Evolutionary conservation across 1,284 basidiomycete species (phyloP).

Genomic region (Ganoderma lucidum): DNA sequence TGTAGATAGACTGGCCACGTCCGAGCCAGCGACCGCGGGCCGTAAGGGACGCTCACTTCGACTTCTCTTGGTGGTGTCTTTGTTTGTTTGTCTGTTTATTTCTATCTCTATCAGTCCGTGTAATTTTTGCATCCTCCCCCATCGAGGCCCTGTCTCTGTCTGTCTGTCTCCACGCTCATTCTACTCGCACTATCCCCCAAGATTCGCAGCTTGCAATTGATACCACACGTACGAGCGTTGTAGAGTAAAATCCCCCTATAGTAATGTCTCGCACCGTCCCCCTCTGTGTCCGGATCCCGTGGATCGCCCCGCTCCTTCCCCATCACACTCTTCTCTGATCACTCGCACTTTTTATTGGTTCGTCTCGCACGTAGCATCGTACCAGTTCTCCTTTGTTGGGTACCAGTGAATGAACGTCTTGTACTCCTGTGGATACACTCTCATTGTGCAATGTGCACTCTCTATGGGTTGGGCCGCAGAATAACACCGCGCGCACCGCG

Average conservation of each 20-base stretch:
- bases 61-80: neutral
- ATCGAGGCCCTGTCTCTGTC: neutral
- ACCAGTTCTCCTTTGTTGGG: neutral
- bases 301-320: neutral
- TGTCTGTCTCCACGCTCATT: conserved; percentile 17
- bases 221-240: conserved; percentile 16
- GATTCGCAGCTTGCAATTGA: conserved; percentile 10
- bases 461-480: conserved; percentile 21
- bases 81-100: conserved; percentile 12
- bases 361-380: neutral
- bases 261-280: conserved; percentile 19
- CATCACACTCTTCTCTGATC: conserved; percentile 3
- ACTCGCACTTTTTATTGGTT: neutral
- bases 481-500: conserved; percentile 16
- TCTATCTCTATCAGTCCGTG: conserved; percentile 24
- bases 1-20: conserved; percentile 29
- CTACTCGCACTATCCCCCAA: conserved; percentile 12
- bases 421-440: conserved; percentile 10
- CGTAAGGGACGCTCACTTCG: conserved; percentile 19
- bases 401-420: neutral
- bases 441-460: conserved; percentile 18
- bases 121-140: conserved; percentile 14
- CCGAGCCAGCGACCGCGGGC: conserved; percentile 22
- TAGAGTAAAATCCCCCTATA: conserved; percentile 15
- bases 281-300: neutral